Evolutionary conservation across 805 yeast genomes (phyloP), one percentile per base, ranked within the genome.

Genomic region (Starmerella ratchasimensis): DNA sequence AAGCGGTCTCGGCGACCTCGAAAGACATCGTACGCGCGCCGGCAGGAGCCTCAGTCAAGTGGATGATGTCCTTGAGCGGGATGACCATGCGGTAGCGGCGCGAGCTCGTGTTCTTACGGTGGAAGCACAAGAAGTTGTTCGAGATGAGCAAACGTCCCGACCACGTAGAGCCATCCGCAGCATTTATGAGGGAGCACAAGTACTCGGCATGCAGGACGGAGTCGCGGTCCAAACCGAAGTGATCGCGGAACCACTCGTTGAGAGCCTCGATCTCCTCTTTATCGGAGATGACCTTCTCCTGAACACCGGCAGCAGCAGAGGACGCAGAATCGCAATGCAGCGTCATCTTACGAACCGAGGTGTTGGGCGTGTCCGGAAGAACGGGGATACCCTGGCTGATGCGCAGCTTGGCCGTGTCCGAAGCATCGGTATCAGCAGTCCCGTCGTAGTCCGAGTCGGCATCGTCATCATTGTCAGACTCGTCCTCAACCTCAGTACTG

Each of bases 141-240:
- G 93, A 81, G 10, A 88, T 49, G 54, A 83, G 83, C 2, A 86
- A 51, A 49, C 81, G 80, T 1, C 97, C 97, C 8, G 27, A 16
- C 47, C 45, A 42, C 11, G 36, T 14, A 4, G 37, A 13, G 9
- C 19, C n/a, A 15, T 37, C 39, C 6, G 34, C 37, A 13, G 45
- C 45, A 14, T 34, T 39, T 9, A 31, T 20, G 10, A 50, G 18
- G 9, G 29, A 29, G 24, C 49, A 42, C 25, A 39, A 20, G 51
- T 82, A 88, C 1, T 82, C 67, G 0, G 93, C 74, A 0, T 76
- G 56, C 32, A 86, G 60, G 4, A 52, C 54, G 28, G 72, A 73
- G 2, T 61, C 52, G 0, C 63, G 65, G 4, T 68, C 64, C 9
- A 86, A 59, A 0, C 84, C 71, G 48, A 88, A 88, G 48, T 75